Percentiles rank a stretch among this genome's conserved stretches.
Conservation (phyloP, 192 early-diverging fungal genomes). For the Coemansia sp. region DNA sequence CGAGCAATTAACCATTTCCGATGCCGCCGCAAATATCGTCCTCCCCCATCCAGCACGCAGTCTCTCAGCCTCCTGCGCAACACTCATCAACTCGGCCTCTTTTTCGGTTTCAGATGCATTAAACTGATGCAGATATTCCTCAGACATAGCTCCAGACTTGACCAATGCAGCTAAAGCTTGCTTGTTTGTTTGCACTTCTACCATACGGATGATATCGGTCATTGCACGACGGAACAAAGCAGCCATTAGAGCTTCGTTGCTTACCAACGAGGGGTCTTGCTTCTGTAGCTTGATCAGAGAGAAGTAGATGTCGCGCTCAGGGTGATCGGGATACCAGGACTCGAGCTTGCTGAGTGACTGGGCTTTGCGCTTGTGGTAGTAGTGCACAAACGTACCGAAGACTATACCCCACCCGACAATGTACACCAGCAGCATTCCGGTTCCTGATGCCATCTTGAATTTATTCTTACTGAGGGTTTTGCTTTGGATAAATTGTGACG, state of each 20-base stretch:
- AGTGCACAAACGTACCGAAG: conserved; percentile 58
- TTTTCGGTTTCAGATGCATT: conserved; percentile 76
- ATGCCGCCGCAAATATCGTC: conserved; percentile 80
- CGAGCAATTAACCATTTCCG: conserved; percentile 73
- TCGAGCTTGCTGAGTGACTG: conserved; percentile 56
- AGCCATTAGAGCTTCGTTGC: conserved; percentile 62
- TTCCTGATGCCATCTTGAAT: conserved; percentile 51
- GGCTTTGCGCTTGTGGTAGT: conserved; percentile 59
- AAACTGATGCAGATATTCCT: conserved; percentile 79
- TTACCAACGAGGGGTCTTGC: conserved; percentile 49
- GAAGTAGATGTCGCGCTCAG: conserved; percentile 67
- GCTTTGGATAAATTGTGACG: too few relatives aligned
- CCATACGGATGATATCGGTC: conserved; percentile 71
- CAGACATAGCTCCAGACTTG: conserved; percentile 77
- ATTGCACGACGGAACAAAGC: conserved; percentile 83
- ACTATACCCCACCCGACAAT: conserved; percentile 57
- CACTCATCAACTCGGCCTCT: conserved; percentile 75
- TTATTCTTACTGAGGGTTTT: neutral
- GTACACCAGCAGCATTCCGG: conserved; percentile 55
- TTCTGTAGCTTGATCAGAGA: conserved; percentile 61
- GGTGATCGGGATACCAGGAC: conserved; percentile 70
- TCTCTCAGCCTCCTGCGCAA: conserved; percentile 81
- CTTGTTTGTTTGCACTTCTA: conserved; percentile 81
- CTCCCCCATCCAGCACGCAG: conserved; percentile 80
- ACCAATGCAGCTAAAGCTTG: conserved; percentile 72